Conservation (phyloP, 345 rosid species). For the Rubroshorea leprosula region DNA sequence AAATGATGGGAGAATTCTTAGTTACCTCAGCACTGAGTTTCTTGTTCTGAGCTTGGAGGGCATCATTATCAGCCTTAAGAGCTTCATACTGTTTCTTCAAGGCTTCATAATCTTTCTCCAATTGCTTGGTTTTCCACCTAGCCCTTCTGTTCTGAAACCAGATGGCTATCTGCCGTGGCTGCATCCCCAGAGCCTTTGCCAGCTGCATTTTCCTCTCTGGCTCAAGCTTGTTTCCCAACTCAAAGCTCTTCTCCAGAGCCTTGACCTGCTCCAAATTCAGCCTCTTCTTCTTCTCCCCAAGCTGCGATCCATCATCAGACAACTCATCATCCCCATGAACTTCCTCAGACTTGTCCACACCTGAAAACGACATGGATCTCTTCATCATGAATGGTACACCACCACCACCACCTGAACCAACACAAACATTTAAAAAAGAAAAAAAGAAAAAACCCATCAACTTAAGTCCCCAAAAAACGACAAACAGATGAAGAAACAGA, state of each 20-base stretch:
- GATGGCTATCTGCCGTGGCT: conserved; percentile 67
- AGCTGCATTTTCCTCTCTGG: conserved; percentile 72
- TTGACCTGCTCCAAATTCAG: conserved; percentile 65
- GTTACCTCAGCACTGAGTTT: conserved; percentile 62
- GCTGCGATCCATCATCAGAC: conserved; percentile 78
- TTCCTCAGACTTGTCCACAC: conserved; percentile 45
- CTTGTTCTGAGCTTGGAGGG: conserved; percentile 57
- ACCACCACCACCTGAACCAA: conserved; percentile 22
- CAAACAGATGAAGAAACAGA: background rate
- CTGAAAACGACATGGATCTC: conserved; percentile 75
- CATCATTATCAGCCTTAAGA: conserved; percentile 60
- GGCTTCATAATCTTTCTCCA: conserved; percentile 61
- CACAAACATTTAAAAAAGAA: background rate
- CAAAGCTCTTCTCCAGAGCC: conserved; percentile 72
- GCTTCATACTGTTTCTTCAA: conserved; percentile 59
- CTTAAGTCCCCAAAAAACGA: background rate
- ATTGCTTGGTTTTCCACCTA: conserved; percentile 75
- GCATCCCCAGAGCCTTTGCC: conserved; percentile 60
- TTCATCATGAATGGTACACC: conserved; percentile 63
- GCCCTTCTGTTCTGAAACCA: conserved; percentile 83
- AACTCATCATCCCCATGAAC: conserved; percentile 59
- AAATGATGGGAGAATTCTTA: background rate
- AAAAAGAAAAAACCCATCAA: too few species aligned
- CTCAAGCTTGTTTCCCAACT: conserved; percentile 70
- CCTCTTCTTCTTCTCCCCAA: conserved; percentile 78